phyloP scores from a whole-genome alignment of 306 rosid species.

The Luffa acutangula region DNA sequence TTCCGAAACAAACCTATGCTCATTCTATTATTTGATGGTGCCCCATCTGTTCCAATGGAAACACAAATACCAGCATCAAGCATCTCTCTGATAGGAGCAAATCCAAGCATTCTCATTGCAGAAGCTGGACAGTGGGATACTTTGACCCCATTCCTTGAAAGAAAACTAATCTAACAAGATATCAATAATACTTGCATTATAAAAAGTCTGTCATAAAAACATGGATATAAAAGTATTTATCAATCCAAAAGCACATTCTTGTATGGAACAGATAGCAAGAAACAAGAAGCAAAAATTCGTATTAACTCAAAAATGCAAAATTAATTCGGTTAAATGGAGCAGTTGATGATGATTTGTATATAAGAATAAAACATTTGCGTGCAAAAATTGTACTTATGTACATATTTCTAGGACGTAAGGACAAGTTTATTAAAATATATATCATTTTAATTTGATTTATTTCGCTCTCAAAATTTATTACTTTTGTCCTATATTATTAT shows the following conservation, averaged over 20 bases:
- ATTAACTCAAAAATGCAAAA: neutral
- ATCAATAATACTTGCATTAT: conserved; percentile 1
- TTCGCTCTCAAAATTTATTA: too few relatives aligned
- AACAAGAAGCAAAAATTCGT: neutral
- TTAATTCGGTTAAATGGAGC: neutral
- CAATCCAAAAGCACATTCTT: neutral
- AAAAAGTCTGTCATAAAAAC: neutral
- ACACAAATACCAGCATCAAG: conserved; percentile 70
- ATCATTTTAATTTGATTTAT: too few relatives aligned
- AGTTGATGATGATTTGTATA: neutral
- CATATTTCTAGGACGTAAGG: neutral
- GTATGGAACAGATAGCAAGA: neutral
- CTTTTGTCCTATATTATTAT: too few relatives aligned
- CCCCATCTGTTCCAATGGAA: conserved; percentile 88
- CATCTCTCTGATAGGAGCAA: conserved; percentile 90
- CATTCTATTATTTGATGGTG: conserved; percentile 92
- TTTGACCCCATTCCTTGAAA: conserved; percentile 65
- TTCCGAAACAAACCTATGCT: conserved; percentile 52
- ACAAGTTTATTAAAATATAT: too few relatives aligned
- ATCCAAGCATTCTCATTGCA: conserved; percentile 95
- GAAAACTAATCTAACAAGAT: conserved; percentile 51
- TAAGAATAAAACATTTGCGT: neutral
- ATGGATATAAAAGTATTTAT: neutral
- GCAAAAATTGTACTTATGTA: neutral
- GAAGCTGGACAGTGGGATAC: conserved; percentile 88